These are phyloP conservation scores for Otatea glauca DNA, from an alignment of 176 grass and related monocot genomes.

Conservation along the genomic window DNA sequence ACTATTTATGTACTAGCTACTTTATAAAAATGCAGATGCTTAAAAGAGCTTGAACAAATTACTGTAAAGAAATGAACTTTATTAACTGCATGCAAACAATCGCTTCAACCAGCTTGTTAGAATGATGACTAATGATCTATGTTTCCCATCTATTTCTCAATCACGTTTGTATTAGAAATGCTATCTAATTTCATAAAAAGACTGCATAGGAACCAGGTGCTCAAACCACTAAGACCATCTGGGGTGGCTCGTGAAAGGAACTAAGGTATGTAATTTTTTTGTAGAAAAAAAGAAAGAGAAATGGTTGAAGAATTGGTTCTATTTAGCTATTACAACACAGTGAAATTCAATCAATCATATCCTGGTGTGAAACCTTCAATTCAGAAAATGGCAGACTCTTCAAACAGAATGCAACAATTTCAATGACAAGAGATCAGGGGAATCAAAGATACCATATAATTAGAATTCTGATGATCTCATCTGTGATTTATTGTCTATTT, in stretches of 20 bases:
- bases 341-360: not conserved
- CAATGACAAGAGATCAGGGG: not conserved
- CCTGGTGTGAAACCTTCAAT: not conserved
- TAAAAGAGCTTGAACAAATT: not conserved
- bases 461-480: not conserved
- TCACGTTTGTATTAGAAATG: not conserved
- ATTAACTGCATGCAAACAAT: not conserved
- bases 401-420: constrained; percentile 4
- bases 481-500: not conserved
- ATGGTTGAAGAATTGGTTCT: not conserved
- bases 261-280: not conserved
- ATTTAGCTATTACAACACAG: not conserved
- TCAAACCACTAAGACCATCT: not conserved
- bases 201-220: not conserved
- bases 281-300: not conserved
- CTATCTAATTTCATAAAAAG: not conserved
- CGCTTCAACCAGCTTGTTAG: not conserved
- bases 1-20: not conserved
- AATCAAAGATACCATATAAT: not conserved
- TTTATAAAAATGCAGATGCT: not conserved
- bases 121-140: not conserved
- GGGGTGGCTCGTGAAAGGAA: not conserved
- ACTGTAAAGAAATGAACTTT: not conserved
- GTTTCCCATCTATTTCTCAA: not conserved
- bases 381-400: not conserved